These are phyloP conservation scores for Hypoxylon perforatum DNA, from an alignment of 495 filamentous ascomycete species.

Conservation along the genomic window DNA sequence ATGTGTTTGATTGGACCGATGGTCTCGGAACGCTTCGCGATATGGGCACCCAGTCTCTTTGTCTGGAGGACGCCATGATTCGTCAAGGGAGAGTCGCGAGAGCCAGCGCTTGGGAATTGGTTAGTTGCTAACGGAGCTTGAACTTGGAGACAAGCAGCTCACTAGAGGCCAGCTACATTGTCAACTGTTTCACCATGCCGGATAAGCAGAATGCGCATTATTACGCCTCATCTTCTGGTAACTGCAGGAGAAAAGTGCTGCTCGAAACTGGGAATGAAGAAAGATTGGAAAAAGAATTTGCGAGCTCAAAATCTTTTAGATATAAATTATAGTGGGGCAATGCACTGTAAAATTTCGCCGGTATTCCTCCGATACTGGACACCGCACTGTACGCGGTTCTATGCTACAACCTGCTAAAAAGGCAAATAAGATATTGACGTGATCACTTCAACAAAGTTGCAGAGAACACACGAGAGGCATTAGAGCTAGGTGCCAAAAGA, in stretches of 20 bases:
- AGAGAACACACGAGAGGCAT: too few relatives aligned
- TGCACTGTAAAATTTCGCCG: too few relatives aligned
- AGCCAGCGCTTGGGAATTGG: constrained; percentile 71
- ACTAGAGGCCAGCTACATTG: constrained; percentile 83
- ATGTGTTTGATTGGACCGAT: constrained; percentile 65
- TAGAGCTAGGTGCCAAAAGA: not conserved
- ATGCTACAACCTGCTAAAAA: too few relatives aligned
- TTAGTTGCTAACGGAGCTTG: constrained; percentile 27
- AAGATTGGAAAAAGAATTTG: constrained; percentile 1
- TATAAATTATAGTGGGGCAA: not conserved
- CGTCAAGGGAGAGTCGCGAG: constrained; percentile 81
- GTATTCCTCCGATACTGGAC: too few relatives aligned
- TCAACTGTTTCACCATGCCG: constrained; percentile 90
- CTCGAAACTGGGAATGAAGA: not conserved
- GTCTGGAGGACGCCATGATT: constrained; percentile 84
- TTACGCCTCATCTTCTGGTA: constrained; percentile 33
- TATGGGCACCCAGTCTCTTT: constrained; percentile 67
- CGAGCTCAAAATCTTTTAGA: not conserved
- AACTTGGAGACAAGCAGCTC: constrained; percentile 29
- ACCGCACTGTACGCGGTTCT: too few relatives aligned
- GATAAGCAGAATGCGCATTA: constrained; percentile 78
- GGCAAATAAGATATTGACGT: too few relatives aligned
- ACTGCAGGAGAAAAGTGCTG: not conserved
- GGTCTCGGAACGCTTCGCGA: constrained; percentile 59
- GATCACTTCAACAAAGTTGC: too few relatives aligned